Evolutionary conservation across 192 early-diverging fungal species (phyloP).

Genomic region (Podila clonocystis): DNA sequence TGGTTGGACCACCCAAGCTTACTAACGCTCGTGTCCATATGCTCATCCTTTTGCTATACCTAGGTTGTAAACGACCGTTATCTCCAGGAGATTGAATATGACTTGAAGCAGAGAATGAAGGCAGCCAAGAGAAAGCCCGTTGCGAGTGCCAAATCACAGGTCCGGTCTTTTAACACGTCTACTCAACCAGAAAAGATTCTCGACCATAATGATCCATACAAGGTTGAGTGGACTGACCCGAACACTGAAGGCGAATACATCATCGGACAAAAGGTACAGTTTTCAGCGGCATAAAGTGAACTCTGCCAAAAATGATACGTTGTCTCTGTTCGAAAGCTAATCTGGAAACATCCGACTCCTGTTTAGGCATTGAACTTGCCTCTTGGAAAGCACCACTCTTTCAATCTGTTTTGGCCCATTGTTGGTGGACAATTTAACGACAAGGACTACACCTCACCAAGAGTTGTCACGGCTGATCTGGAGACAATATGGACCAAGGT

Average conservation of each 20-base stretch:
- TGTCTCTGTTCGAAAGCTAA: no score
- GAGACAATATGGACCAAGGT: conserved; percentile 82
- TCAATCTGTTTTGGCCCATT: conserved; percentile 77
- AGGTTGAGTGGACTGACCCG: conserved; percentile 84
- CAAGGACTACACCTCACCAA: conserved; percentile 72
- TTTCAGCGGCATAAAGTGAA: no score
- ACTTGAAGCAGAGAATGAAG: conserved; percentile 82
- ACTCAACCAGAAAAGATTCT: conserved; percentile 72
- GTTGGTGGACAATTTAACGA: conserved; percentile 82
- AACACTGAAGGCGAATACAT: conserved; percentile 57
- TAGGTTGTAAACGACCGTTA: conserved; percentile 41
- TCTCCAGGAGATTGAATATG: conserved; percentile 67
- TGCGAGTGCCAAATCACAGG: conserved; percentile 77
- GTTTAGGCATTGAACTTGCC: conserved; percentile 57
- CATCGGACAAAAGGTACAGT: conserved; percentile 71
- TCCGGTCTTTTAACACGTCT: conserved; percentile 76
- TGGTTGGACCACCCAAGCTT: no score
- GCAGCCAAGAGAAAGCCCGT: conserved; percentile 82
- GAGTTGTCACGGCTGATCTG: conserved; percentile 78
- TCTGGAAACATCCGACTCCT: no score
- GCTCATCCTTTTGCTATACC: no score
- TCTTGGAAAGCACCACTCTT: conserved; percentile 38
- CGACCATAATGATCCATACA: conserved; percentile 93
- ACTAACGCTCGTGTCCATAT: not conserved
- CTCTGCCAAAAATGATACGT: no score